Evolutionary conservation across 352 stramenopile species (phyloP), one percentile per base, ranked within the genome.

Genomic region (Phytophthora vignae): DNA sequence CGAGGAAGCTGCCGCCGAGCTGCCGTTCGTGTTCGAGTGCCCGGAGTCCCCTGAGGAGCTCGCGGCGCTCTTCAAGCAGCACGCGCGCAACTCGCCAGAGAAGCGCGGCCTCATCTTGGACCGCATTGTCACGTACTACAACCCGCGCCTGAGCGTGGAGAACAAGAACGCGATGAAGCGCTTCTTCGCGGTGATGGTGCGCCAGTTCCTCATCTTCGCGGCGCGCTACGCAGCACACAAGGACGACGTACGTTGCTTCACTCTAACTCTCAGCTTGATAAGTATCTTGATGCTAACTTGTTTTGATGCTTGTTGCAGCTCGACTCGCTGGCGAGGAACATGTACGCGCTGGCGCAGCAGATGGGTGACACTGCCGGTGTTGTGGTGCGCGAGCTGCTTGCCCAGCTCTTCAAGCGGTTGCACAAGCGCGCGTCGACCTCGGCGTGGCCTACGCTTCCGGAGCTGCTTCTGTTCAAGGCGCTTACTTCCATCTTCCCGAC

Each of bases 111-210:
- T 94, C 15, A 98, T 99, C 55, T 77, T 99, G 31, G 80, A 97
- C 70, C 93, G 97, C 36, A 94, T 99, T 53, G 81, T 98, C 49
- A 90, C 85, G 52, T 96, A 93, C 57, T 98, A 99, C 82, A 99
- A 94, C 27, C 89, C 97, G n/a, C 86, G 93, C 52, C 71, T 99
- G 33, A 96, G 96, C 67, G 92, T 95, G 54, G 91, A 95, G 29
- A 99, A 99, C 80, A 92, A 97, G 68, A 83, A 93, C 67, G 94
- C 92, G 48, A 99, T 99, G 92, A 97, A 98, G 83, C 98, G 97
- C 63, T 98, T 99, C 76, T 98, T 98, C 40, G 94, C 97, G 44
- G 92, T 99, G 3, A 84, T 99, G 50, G 74, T 99, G 50, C 92
- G 91, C 27, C 82, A 97, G 69, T 99, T 99, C 71, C 84, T 99